Evolutionary conservation across 1,284 basidiomycete genomes (phyloP).

Genomic region (Trichosporon sp.): DNA sequence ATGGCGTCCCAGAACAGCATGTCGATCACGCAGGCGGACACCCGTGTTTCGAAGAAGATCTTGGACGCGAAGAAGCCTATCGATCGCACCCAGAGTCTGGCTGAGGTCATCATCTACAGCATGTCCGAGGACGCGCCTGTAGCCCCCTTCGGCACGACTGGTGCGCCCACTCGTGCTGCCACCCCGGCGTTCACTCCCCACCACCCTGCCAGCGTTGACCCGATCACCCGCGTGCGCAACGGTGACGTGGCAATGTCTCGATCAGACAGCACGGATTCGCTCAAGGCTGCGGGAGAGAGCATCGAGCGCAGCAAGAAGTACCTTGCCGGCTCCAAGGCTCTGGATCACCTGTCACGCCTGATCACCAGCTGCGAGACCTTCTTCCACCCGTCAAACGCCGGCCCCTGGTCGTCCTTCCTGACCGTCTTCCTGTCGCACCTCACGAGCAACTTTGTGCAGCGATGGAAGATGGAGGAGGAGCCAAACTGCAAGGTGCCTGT

Average conservation of each 20-base stretch:
- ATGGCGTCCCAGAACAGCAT: constrained; percentile 48
- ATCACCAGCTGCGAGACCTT: constrained; percentile 87
- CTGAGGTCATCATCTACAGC: constrained; percentile 86
- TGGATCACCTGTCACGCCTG: constrained; percentile 84
- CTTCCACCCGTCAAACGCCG: constrained; percentile 59
- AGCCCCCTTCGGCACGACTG: constrained; percentile 43
- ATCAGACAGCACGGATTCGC: constrained; percentile 48
- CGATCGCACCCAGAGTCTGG: constrained; percentile 74
- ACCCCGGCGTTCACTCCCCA: constrained; percentile 56
- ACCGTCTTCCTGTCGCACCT: constrained; percentile 78
- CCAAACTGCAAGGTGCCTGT: constrained; percentile 76
- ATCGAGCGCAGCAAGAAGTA: constrained; percentile 59
- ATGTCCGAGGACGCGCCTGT: constrained; percentile 80
- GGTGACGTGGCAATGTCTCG: constrained; percentile 56
- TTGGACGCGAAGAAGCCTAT: constrained; percentile 75
- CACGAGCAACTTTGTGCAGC: constrained; percentile 79
- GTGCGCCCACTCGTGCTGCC: constrained; percentile 57
- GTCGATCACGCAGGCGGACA: constrained; percentile 59
- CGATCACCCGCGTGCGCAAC: constrained; percentile 40
- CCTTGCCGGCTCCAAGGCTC: constrained; percentile 81
- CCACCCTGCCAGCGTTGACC: constrained; percentile 26
- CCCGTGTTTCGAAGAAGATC: constrained; percentile 65
- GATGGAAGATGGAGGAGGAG: constrained; percentile 80
- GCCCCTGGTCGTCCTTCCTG: constrained; percentile 60
- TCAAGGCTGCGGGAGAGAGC: constrained; percentile 49